phyloP scores from a whole-genome alignment of 2,329 filamentous ascomycete species.

The Huntiella bhutanensis region DNA sequence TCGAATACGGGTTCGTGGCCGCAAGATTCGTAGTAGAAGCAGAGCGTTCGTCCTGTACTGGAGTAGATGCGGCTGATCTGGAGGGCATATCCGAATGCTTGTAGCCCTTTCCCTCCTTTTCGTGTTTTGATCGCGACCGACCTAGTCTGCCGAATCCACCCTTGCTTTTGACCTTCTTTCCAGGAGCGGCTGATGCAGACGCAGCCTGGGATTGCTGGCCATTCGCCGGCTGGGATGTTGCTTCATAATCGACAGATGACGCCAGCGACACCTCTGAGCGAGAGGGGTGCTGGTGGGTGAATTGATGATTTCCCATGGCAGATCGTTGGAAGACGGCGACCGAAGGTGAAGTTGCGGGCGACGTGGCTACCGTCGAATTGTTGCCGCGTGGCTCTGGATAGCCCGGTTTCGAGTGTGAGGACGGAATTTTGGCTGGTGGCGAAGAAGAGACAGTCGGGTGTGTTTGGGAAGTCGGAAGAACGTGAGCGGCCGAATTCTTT shows the following conservation, averaged over 20 bases:
- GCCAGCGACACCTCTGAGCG: slow-evolving; percentile 34
- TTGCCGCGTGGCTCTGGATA: too few species aligned
- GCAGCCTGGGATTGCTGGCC: neutral
- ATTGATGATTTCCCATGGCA: slow-evolving; percentile 19
- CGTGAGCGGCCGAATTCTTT: too few species aligned
- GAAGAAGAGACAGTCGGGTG: neutral
- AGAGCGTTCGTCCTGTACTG: slow-evolving; percentile 10
- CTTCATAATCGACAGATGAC: slow-evolving; percentile 30
- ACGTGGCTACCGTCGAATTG: too few species aligned
- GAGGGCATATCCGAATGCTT: slow-evolving; percentile 1
- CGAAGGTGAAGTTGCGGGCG: neutral
- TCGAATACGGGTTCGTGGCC: slow-evolving; percentile 1
- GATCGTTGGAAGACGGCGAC: slow-evolving; percentile 13
- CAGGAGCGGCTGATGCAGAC: slow-evolving; percentile 2
- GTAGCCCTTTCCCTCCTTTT: slow-evolving; percentile 23
- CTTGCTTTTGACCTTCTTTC: slow-evolving; percentile 34
- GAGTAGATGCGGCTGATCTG: slow-evolving; percentile 7
- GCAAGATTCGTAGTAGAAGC: slow-evolving; percentile 2
- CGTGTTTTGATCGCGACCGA: slow-evolving; percentile 32
- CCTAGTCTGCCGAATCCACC: slow-evolving; percentile 30
- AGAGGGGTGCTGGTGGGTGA: slow-evolving; percentile 24
- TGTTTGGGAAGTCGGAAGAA: neutral
- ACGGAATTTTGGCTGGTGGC: neutral
- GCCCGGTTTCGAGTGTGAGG: too few species aligned
- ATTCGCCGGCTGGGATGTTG: slow-evolving; percentile 1